phyloP scores from a whole-genome alignment of 768 basidiomycete species.

The Butyriboletus loyo region DNA sequence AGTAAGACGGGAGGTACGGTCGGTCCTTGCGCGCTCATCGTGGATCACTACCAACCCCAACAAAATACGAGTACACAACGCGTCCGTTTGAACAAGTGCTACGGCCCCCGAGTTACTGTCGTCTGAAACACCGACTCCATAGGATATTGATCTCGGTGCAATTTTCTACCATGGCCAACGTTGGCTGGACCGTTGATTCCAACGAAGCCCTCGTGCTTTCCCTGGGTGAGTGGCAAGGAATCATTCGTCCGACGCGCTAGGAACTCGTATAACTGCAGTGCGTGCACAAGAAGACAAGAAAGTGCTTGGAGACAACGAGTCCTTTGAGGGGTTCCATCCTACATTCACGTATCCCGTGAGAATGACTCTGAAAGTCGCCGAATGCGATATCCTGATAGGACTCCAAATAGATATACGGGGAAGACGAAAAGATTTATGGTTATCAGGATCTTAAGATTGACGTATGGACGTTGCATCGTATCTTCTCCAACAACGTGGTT shows the following conservation, averaged over 20 bases:
- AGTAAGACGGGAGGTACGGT: conserved; percentile 26
- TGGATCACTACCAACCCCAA: conserved; percentile 3
- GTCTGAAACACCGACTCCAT: background rate
- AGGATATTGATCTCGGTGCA: background rate
- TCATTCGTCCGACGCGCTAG: background rate
- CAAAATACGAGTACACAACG: conserved; percentile 29
- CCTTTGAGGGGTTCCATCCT: conserved; percentile 72
- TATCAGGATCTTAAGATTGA: conserved; percentile 83
- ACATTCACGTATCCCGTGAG: conserved; percentile 91
- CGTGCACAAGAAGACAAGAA: conserved; percentile 67
- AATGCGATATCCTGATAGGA: conserved; percentile 4
- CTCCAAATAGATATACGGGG: conserved; percentile 76
- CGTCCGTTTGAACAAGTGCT: conserved; percentile 2
- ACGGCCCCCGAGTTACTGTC: background rate
- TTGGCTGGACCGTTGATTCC: conserved; percentile 75
- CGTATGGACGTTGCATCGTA: conserved; percentile 44
- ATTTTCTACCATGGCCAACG: conserved; percentile 19
- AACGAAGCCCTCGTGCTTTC: conserved; percentile 75
- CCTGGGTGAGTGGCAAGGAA: conserved; percentile 48
- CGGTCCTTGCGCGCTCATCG: conserved; percentile 28
- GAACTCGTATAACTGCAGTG: conserved; percentile 40
- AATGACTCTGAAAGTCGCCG: background rate
- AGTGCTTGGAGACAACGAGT: conserved; percentile 52
- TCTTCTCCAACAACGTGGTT: background rate
- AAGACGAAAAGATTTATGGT: conserved; percentile 95